Conservation (phyloP, 176 grass and related monocot species). For the Bromus sterilis region DNA sequence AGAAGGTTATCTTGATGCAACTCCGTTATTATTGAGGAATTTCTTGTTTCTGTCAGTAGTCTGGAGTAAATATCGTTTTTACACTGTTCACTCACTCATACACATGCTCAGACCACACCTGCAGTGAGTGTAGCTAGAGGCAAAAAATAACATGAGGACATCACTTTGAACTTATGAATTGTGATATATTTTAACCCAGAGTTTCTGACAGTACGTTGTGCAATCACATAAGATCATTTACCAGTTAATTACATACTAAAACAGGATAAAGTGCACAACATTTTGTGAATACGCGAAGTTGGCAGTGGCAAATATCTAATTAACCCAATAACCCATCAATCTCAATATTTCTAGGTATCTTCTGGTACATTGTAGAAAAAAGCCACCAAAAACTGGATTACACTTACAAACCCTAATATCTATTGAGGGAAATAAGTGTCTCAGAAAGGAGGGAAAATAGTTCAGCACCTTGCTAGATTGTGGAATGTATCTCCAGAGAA, state of each 20-base stretch:
- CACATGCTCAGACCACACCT: neutral
- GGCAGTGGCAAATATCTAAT: neutral
- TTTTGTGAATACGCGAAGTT: neutral
- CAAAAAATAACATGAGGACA: neutral
- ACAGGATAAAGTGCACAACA: neutral
- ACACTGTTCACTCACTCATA: neutral
- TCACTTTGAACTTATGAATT: neutral
- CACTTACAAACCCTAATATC: neutral
- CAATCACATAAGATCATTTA: neutral
- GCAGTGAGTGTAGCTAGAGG: neutral
- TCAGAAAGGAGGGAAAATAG: neutral
- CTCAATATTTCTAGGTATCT: neutral
- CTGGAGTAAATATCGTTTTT: neutral
- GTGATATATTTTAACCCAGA: neutral
- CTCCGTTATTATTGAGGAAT: neutral
- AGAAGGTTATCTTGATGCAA: neutral
- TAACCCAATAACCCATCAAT: neutral
- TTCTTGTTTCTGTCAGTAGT: neutral
- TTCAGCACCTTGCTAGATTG: neutral
- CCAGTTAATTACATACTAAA: constrained; percentile 1
- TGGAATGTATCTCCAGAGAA: neutral
- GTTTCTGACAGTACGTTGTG: constrained; percentile 10
- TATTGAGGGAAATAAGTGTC: neutral
- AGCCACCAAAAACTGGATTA: neutral
- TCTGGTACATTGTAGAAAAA: neutral